Evolutionary conservation across 2,329 filamentous ascomycete species (phyloP), one percentile per base, ranked within the genome.

Genomic region (Dryadomyces quercivorus): DNA sequence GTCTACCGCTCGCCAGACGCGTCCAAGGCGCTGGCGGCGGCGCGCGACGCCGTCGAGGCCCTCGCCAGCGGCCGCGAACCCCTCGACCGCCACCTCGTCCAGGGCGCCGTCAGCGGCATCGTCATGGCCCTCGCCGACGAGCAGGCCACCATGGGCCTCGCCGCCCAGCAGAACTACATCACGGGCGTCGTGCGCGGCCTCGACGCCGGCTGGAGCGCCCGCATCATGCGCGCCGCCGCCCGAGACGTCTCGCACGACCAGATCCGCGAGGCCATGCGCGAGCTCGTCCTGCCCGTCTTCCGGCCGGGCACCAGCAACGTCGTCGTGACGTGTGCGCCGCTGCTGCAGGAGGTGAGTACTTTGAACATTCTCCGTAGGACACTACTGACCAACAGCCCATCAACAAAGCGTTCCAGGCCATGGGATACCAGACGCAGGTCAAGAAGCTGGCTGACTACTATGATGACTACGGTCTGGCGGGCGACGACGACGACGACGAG

Each of bases 1-100:
- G 85, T 97, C 45, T 96, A 94, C 72, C 85, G 92, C 26, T 94
- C 89, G 0, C 92, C 93, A 0, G 89, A 96, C 60, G 85, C 86
- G 0, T 88, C 82, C 70, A 93, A 91, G 67, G 93, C 93, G 0
- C 94, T 93, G 63, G 73, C 76, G 34, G 88, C 88, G 0, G 86
- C 85, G 52, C 85, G 84, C 59, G 78, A 83, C 40, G 83, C 92
- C 21, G 82, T 97, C 45, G 74, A 81, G 46, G 83, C 82, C 57
- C 84, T 94, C 61, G 84, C 86, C 2, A 77, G 82, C 26, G 92
- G 89, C 9, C 77, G 76, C 9, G 77, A 79, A 1, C 74, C 77
- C 34, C 85, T 98, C 54, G 89, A 97, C 64, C 80, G 83, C 54
- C 76, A 91, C 56, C 84, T 91, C 60, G 80, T 97, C 10, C 89